phyloP scores from a whole-genome alignment of 441 rosid species.

The Jatropha podagrica region DNA sequence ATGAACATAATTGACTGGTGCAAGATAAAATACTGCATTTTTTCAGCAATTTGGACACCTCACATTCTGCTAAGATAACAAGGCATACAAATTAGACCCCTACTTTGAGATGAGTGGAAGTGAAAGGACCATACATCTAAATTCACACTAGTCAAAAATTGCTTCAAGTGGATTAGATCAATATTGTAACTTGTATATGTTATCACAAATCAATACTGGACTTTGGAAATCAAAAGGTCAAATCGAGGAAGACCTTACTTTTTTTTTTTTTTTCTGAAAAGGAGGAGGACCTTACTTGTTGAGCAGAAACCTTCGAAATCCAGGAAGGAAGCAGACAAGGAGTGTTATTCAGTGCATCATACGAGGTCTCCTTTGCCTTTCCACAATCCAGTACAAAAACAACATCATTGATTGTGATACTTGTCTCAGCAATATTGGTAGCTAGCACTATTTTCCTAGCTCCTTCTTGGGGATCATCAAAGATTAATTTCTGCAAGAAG shows the following conservation, averaged over 20 bases:
- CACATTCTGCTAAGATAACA: constrained; percentile 1
- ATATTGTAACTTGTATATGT: background rate
- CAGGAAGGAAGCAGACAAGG: constrained; percentile 95
- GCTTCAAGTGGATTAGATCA: constrained; percentile 1
- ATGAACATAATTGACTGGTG: background rate
- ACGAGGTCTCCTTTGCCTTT: constrained; percentile 92
- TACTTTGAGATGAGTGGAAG: background rate
- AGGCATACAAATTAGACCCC: background rate
- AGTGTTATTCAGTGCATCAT: constrained; percentile 90
- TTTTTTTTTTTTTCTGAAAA: constrained; percentile 18
- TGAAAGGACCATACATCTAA: background rate
- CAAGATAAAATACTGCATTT: background rate
- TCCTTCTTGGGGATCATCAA: constrained; percentile 74
- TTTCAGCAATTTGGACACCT: background rate
- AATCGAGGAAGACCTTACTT: constrained; percentile 53
- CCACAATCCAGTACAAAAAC: constrained; percentile 95
- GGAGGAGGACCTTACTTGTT: constrained; percentile 61
- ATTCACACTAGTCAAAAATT: background rate
- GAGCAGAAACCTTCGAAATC: constrained; percentile 92
- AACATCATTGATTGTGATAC: constrained; percentile 89
- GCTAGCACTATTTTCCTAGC: constrained; percentile 84
- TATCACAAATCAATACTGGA: background rate
- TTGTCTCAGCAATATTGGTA: constrained; percentile 95
- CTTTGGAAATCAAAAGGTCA: constrained; percentile 12
- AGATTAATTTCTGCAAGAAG: constrained; percentile 73